Percentiles rank a stretch among this genome's conserved stretches.
Conservation (phyloP, 1,139 yeast genomes). For the Lodderomyces beijingensis region DNA sequence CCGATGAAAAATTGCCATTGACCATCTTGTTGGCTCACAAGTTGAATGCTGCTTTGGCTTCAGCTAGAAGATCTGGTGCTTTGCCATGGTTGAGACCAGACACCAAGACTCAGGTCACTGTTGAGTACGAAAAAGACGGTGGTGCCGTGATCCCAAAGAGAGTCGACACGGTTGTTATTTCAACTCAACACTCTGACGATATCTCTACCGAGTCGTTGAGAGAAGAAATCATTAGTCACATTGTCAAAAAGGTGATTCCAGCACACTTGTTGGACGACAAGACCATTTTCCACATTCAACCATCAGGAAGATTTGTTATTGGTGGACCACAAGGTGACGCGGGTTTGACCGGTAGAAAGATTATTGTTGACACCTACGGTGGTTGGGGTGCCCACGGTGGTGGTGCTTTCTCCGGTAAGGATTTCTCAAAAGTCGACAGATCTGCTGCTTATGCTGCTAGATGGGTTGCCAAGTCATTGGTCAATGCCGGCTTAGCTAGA, state of each 20-base stretch:
- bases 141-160: slow-evolving; percentile 95
- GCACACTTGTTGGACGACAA: slow-evolving; percentile 85
- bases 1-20: slow-evolving; percentile 95
- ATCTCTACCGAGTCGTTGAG: slow-evolving; percentile 92
- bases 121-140: slow-evolving; percentile 87
- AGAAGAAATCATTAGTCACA: slow-evolving; percentile 67
- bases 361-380: slow-evolving; percentile 99
- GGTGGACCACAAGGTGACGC: slow-evolving; percentile 99
- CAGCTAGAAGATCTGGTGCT: slow-evolving; percentile 94
- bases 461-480: slow-evolving; percentile 99
- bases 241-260: slow-evolving; percentile 90
- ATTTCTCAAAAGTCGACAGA: slow-evolving; percentile 99
- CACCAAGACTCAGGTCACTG: slow-evolving; percentile 98
- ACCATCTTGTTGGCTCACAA: slow-evolving; percentile 93
- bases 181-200: slow-evolving; percentile 96
- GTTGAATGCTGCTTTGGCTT: slow-evolving; percentile 94
- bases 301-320: slow-evolving; percentile 98
- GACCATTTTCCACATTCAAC: slow-evolving; percentile 97
- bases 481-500: slow-evolving; percentile 90
- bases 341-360: slow-evolving; percentile 99
- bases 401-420: slow-evolving; percentile 99
- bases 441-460: slow-evolving; percentile 99
- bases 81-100: slow-evolving; percentile 98
- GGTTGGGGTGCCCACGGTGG: slow-evolving; percentile 99
- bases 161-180: slow-evolving; percentile 96